Conservation (phyloP, 306 rosid genomes). For the Cucumis melo region DNA sequence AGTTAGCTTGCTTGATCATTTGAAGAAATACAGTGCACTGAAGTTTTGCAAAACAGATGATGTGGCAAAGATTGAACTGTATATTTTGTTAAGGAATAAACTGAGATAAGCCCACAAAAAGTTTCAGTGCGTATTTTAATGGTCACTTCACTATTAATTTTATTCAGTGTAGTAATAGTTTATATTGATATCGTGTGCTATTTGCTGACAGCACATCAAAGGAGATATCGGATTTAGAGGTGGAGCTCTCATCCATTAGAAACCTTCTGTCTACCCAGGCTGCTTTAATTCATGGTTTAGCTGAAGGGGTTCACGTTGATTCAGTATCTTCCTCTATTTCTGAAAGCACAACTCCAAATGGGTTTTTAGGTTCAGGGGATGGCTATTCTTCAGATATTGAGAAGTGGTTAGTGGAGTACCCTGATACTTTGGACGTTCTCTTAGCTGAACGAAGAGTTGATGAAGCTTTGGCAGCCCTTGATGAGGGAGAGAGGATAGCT, state of each 20-base stretch:
- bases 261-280: slow-evolving; percentile 95
- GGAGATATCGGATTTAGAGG: slow-evolving; percentile 94
- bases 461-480: slow-evolving; percentile 77
- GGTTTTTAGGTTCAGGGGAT: slow-evolving; percentile 33
- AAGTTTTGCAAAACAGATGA: background rate
- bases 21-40: background rate
- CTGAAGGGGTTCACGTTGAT: slow-evolving; percentile 77
- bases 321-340: slow-evolving; percentile 38
- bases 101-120: background rate
- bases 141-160: background rate
- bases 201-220: slow-evolving; percentile 72
- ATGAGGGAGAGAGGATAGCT: slow-evolving; percentile 78
- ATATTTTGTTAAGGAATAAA: background rate
- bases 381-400: slow-evolving; percentile 59
- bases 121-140: background rate
- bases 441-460: slow-evolving; percentile 92
- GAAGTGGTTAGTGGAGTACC: slow-evolving; percentile 84
- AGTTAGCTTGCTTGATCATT: background rate
- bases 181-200: slow-evolving; percentile 13
- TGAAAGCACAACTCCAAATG: slow-evolving; percentile 31
- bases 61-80: background rate
- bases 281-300: slow-evolving; percentile 83
- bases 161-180: background rate
- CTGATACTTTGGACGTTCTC: slow-evolving; percentile 86
- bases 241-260: slow-evolving; percentile 92